These are phyloP conservation scores for Dioscorea alata DNA, from an alignment of 106 monocot species.

Conservation along the genomic window DNA sequence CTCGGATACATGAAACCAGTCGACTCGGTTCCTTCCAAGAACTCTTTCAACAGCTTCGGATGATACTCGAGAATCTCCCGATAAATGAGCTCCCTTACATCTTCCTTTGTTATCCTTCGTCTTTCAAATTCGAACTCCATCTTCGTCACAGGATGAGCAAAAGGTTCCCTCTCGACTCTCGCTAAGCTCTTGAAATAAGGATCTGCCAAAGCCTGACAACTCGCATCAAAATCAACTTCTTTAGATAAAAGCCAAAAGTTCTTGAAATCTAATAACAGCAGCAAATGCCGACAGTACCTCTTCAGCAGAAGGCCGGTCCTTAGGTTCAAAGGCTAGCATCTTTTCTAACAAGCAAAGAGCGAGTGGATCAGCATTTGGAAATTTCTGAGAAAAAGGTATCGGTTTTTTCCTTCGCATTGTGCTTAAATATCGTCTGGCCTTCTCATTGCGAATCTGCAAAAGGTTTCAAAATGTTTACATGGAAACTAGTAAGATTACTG, in stretches of 20 bases:
- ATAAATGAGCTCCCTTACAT: constrained; percentile 86
- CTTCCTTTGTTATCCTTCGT: constrained; percentile 77
- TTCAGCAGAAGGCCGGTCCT: constrained; percentile 85
- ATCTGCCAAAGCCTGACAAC: constrained; percentile 79
- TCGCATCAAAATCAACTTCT: constrained; percentile 26
- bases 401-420: constrained; percentile 79
- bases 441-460: constrained; percentile 82
- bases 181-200: constrained; percentile 87
- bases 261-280: not conserved
- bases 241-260: constrained; percentile 7
- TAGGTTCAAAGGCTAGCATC: constrained; percentile 89
- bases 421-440: constrained; percentile 86
- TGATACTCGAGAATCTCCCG: constrained; percentile 90
- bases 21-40: constrained; percentile 64
- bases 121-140: constrained; percentile 96
- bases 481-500: not conserved
- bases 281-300: constrained; percentile 44
- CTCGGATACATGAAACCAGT: constrained; percentile 87
- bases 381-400: constrained; percentile 69
- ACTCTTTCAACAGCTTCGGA: constrained; percentile 76
- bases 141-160: constrained; percentile 73
- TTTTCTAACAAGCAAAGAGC: constrained; percentile 81
- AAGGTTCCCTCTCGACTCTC: constrained; percentile 87
- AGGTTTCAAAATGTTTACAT: not conserved
- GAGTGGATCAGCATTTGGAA: constrained; percentile 87